Percentiles rank a stretch among this genome's conserved stretches.
Evolutionary conservation across 225 moss, liverwort and hornwort genomes (phyloP).

Genomic region (Takakia lepidozioides): DNA sequence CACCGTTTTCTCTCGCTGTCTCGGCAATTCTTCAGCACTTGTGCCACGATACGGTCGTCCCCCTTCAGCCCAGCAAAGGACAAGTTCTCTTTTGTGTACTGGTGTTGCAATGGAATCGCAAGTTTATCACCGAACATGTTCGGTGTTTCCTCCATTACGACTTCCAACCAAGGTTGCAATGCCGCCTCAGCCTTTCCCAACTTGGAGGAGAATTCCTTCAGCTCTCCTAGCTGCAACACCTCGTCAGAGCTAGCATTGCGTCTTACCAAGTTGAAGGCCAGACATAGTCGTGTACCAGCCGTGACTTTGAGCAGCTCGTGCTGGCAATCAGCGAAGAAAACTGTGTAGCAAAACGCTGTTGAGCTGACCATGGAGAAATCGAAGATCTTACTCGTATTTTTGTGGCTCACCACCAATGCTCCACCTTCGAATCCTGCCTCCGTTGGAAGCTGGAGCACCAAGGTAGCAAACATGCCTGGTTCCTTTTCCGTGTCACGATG

Average conservation of each 20-base stretch:
- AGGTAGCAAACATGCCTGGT: conserved; percentile 10
- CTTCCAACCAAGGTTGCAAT: conserved; percentile 19
- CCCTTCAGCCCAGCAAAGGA: conserved; percentile 13
- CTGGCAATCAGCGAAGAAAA: conserved; percentile 14
- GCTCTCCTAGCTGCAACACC: conserved; percentile 2
- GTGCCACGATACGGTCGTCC: conserved; percentile 5
- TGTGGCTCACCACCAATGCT: conserved; percentile 7
- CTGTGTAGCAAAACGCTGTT: conserved; percentile 4
- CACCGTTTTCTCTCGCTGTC: not conserved
- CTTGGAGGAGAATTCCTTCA: conserved; percentile 5
- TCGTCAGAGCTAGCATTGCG: conserved; percentile 2
- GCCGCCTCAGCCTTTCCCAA: conserved; percentile 4
- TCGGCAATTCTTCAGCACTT: conserved; percentile 7
- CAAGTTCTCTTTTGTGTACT: conserved; percentile 8
- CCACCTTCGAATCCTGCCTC: conserved; percentile 8
- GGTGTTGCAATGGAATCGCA: conserved; percentile 15
- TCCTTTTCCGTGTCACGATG: conserved; percentile 12
- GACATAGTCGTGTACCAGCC: conserved; percentile 3
- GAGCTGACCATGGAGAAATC: conserved; percentile 9
- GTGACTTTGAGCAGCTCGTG: conserved; percentile 8
- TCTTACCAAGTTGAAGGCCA: conserved; percentile 19
- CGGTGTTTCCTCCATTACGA: not conserved
- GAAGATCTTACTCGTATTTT: conserved; percentile 2
- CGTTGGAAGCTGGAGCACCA: conserved; percentile 13
- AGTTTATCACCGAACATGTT: conserved; percentile 1